phyloP scores from a whole-genome alignment of 2,329 filamentous ascomycete genomes.

The Colletotrichum sp. region DNA sequence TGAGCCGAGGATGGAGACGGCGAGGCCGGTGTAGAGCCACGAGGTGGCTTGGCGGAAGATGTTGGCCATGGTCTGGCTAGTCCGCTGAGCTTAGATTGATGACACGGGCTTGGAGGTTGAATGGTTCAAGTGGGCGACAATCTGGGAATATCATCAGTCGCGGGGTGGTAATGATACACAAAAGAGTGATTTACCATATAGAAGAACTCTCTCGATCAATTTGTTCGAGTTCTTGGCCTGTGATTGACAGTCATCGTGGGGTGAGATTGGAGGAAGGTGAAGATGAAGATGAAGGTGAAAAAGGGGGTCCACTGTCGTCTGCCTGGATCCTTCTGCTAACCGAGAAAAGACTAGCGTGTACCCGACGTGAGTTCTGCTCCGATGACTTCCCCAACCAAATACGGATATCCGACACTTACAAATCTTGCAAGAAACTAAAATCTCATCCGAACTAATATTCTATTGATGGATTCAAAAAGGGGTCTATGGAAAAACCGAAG shows the following conservation, averaged over 20 bases:
- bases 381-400: neutral
- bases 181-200: neutral
- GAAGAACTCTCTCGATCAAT: neutral
- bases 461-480: neutral
- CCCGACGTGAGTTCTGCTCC: neutral
- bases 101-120: neutral
- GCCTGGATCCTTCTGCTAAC: neutral
- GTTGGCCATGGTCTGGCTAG: neutral
- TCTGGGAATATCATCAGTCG: accelerated
- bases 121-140: accelerated
- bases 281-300: neutral
- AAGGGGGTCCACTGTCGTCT: neutral
- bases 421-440: neutral
- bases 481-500: too few relatives aligned
- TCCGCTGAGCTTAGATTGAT: neutral
- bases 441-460: neutral
- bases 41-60: slow-evolving; percentile 11
- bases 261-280: neutral
- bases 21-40: slow-evolving; percentile 10
- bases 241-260: neutral
- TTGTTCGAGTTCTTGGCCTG: neutral
- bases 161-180: accelerated
- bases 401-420: neutral
- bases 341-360: neutral
- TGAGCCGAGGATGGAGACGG: neutral